Evolutionary conservation across 345 rosid species (phyloP), one percentile per base, ranked within the genome.

Genomic region (Euphorbia peplus): DNA sequence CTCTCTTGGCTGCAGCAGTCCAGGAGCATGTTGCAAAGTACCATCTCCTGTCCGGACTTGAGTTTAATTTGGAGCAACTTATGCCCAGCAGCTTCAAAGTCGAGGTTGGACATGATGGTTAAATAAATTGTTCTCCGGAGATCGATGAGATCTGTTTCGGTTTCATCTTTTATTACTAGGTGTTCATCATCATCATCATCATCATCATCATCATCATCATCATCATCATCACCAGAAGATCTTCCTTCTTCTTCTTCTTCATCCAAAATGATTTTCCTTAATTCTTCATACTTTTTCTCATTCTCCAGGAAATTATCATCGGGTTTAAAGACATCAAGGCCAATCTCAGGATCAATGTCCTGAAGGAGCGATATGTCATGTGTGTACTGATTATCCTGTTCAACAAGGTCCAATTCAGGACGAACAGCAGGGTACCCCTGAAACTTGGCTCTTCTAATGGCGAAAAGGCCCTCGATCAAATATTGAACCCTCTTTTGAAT

Each of bases 1-100:
- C 97, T 90, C 84, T 90, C 99, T 62, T 90, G 95, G 71, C 92
- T 84, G 83, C 95, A 95, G 75, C 97, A 95, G 66, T 95, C 99
- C 83, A 95, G 73, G 8, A 91, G 90, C 99, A 95, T 91, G 54
- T 88, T 72, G 75, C 97, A 88, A 28, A 95, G 81, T 78, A 90
- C 97, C 99, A 90, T 95, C 97, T 91, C 97, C 85, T 95, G 99
- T 65, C 99, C 99, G 12, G 97, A 88, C 82, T 95, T 97, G 46
- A 95, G 88, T 80, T 91, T 95, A 66, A 95, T 90, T 75, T 95
- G 91, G 75, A 95, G 74, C 22, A 95, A 74, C 73, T 95, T 95
- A 83, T 95, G 99, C 68, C 98, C 98, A 54, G 97, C 99, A 80
- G 90, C 98, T 85, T 95, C 97, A 73, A 91, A 95, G 74, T 91